Evolutionary conservation across 345 rosid species (phyloP).

Genomic region (Balakata baccata): DNA sequence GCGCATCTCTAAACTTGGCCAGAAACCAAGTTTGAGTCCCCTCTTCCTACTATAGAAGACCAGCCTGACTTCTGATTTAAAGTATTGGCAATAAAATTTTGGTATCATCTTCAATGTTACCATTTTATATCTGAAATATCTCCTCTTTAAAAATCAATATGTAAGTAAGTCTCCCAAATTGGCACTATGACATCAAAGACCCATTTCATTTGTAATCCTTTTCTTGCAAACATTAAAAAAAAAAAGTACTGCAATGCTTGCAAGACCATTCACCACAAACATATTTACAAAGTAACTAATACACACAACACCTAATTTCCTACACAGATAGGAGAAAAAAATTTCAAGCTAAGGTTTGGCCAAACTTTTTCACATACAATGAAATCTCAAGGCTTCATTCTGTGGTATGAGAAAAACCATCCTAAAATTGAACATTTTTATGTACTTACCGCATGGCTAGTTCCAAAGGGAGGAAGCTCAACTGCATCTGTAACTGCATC

Average conservation of each 20-base stretch:
- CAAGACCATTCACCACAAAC: background rate
- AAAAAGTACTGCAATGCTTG: background rate
- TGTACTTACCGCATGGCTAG: constrained; percentile 58
- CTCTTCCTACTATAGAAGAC: background rate
- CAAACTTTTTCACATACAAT: background rate
- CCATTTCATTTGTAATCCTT: background rate
- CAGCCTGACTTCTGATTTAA: background rate
- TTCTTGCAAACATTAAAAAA: background rate
- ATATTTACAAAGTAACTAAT: background rate
- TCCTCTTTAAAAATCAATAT: background rate
- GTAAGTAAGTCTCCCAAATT: too few species aligned
- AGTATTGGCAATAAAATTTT: background rate
- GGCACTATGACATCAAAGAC: background rate
- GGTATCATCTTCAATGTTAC: too few species aligned
- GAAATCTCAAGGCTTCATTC: background rate
- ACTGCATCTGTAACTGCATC: constrained; percentile 40
- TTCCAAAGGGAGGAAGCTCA: constrained; percentile 67
- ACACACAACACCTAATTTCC: background rate
- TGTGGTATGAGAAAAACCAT: background rate
- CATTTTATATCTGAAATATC: background rate
- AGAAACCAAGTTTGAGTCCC: background rate
- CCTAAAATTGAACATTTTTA: background rate
- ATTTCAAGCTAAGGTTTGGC: background rate
- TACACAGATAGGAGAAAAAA: background rate
- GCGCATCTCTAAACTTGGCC: background rate